These are phyloP conservation scores for Mucor sp. DNA, from an alignment of 371 early-diverging fungal genomes.

Conservation along the genomic window DNA sequence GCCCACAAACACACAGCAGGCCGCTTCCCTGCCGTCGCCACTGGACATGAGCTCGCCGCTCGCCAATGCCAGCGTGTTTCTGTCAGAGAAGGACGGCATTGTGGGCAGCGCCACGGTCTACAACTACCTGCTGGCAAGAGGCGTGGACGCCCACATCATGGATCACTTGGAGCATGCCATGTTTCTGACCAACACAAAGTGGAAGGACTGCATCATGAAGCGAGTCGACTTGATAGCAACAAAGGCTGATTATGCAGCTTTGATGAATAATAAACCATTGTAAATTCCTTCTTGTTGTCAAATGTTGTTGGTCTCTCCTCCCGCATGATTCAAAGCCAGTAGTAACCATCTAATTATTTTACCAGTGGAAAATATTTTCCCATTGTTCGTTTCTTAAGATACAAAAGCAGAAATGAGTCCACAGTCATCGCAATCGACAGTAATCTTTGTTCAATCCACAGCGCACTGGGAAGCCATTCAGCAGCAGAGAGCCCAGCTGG, in stretches of 20 bases:
- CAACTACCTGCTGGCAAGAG: slow-evolving; percentile 30
- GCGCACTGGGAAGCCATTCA: slow-evolving; percentile 25
- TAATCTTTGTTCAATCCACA: slow-evolving; percentile 27
- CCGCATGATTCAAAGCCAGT: background rate
- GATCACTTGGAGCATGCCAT: slow-evolving; percentile 50
- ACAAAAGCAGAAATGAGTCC: background rate
- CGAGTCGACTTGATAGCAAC: slow-evolving; percentile 27
- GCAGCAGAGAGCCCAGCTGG: slow-evolving; percentile 11
- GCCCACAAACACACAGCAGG: background rate
- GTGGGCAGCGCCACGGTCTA: slow-evolving; percentile 38
- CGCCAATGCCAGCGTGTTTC: slow-evolving; percentile 35
- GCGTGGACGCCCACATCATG: slow-evolving; percentile 42
- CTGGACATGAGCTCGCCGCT: slow-evolving; percentile 5
- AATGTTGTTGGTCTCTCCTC: background rate
- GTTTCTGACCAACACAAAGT: slow-evolving; percentile 43
- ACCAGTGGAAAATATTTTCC: background rate
- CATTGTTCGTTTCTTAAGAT: too few species aligned
- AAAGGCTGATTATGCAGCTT: slow-evolving; percentile 26
- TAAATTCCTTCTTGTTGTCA: too few species aligned
- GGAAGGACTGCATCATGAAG: slow-evolving; percentile 34
- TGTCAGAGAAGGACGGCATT: slow-evolving; percentile 52
- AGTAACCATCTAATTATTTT: background rate
- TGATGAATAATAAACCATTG: background rate
- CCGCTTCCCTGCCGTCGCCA: background rate
- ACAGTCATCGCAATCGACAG: slow-evolving; percentile 9